Evolutionary conservation across 805 yeast species (phyloP), one percentile per base, ranked within the genome.

Genomic region (Ogataea allantospora): DNA sequence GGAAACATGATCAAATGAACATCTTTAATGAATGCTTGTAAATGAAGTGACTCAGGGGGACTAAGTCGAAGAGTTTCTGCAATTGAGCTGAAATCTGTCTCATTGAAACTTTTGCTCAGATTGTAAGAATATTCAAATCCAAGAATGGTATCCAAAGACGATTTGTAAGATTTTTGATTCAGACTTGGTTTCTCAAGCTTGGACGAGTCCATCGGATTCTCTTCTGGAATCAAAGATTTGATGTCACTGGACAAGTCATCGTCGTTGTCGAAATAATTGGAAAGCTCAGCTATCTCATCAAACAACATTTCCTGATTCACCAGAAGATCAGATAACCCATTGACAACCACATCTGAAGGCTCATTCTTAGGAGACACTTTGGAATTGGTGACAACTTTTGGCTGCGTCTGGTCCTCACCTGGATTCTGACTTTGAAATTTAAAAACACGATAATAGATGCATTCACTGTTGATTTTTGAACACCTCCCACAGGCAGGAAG

Each of bases 401-500:
- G n/a, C 12, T 5, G 27, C 10, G 15, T 11, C 12, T 24, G 7
- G 7, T 5, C 7, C 5, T 11, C 7, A 4, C 12, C 27, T 2
- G 25, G 25, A 15, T 38, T 42, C 2, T 44, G 33, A 15, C 50
- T 44, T 24, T 60, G 59, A 27, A 51, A 50, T 35, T 56, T 60
- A 47, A 47, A 52, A 13, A 45, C 42, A 25, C 62, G 53, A 31
- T 57, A 53, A 38, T 67, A 67, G 1, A 55, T 50, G 42, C 72
- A 67, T 5, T 56, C 51, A 33, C 57, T 55, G 10, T 57, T 55
- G 12, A 65, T 40, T 17, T 60, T 57, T 0, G 53, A 42, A 36
- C 72, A 67, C 29, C 67, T 62, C 48, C 66, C 58, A 35, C 72
- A 66, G 14, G 54, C 46, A 1, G 66, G 66, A 6, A 49, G 38